Evolutionary conservation across 2,329 filamentous ascomycete genomes (phyloP).

Genomic region (Aureobasidium sp.): DNA sequence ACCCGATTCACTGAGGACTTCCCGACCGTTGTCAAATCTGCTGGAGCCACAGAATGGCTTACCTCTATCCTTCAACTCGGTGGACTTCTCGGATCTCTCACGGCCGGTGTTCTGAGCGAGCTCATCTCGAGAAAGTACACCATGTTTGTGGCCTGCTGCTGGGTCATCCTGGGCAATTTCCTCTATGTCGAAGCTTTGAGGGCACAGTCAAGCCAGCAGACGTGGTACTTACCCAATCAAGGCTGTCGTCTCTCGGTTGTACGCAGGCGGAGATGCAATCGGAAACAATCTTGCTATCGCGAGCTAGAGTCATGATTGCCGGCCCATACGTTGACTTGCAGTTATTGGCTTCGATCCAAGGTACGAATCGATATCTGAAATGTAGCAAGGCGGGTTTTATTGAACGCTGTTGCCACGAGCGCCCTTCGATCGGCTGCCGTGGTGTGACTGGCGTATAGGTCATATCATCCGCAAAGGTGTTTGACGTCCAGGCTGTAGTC

Average conservation of each 20-base stretch:
- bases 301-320: not conserved
- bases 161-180: conserved; percentile 27
- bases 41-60: not conserved
- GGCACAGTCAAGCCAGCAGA: not conserved
- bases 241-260: not conserved
- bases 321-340: not conserved
- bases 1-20: conserved; percentile 22
- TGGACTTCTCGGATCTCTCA: conserved; percentile 35
- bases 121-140: conserved; percentile 45
- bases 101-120: conserved; percentile 42
- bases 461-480: not conserved
- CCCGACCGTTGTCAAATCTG: not conserved
- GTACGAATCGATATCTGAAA: not conserved
- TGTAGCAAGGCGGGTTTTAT: not conserved
- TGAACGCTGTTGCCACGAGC: not conserved
- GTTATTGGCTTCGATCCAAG: conserved; percentile 2
- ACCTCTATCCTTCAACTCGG: conserved; percentile 45
- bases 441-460: not conserved
- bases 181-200: conserved; percentile 1
- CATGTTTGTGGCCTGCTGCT: conserved; percentile 43
- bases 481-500: not conserved
- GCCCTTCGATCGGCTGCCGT: not conserved
- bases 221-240: not conserved
- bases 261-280: not conserved
- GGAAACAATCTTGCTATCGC: not conserved